Base-by-base conservation (phyloP, 2,329 filamentous ascomycete species). In the Arthrobotrys entomopaga region DNA sequence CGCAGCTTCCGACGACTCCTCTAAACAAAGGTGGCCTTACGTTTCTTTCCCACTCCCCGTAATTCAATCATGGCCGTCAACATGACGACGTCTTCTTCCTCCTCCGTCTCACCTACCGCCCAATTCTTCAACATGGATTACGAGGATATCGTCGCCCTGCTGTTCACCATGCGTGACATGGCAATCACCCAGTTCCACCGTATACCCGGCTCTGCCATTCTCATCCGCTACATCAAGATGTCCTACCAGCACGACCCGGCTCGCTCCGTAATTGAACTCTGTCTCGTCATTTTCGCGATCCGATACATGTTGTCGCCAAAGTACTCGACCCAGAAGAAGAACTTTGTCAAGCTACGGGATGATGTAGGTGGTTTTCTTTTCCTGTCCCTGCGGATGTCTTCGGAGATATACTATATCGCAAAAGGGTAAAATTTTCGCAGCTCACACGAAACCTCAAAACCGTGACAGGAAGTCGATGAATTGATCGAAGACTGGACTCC, bases 201-300 rank as follows among this genome's bases (percentile, higher is more conserved):
- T 80, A 87, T 99, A 43, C 96, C 95, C 29, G 95, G 95, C 60
- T 98, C 94, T 29, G 91, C 94, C 48, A 97, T 99, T 78, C 86
- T 98, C 79, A 87, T 96, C 78, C 91, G 95, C 76, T 99, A 99
- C 83, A 93, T 99, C 81, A 92, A 92, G 82, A 97, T 93, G 69
- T 97, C 93, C 81, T 98, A 99, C 84, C 95, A 99, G 84, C 91
- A 99, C 81, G 95, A 99, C 79, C 95, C 95, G 8, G 88, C 98
- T 66, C 90, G 96, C 63, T 96, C 92, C 60, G 92, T 92, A 43
- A 92, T 99, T 78, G 95, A 99, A 83, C 85, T 99, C 58, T 89
- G 98, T 77, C 86, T 99, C 72, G 91, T 99, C 78, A 88, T 99
- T 64, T 99, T 99, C 83, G 96, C 96, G 76, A 90, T 99, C 69